A percentile compares a stretch with the other conserved stretches of the same genome.
Evolutionary conservation across 202 grass and related monocot species (phyloP).

Genomic region (Schoenoplectus tabernaemontani): DNA sequence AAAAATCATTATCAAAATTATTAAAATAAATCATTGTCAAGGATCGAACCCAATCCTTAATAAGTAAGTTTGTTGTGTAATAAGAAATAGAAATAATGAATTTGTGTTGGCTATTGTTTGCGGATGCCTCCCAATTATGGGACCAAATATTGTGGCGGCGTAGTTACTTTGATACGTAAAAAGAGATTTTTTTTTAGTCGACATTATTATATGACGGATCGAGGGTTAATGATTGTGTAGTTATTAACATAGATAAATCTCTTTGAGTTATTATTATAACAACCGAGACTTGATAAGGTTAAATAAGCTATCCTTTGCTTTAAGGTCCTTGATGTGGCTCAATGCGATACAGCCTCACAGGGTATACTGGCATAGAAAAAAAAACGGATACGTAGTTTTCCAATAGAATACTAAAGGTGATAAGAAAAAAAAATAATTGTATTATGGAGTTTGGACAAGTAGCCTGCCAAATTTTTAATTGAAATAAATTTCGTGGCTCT

Average conservation of each 20-base stretch:
- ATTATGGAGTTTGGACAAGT: too few species aligned
- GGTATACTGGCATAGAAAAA: neutral
- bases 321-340: neutral
- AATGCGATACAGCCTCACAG: neutral
- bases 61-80: neutral
- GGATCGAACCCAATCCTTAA: too few species aligned
- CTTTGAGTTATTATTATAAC: neutral
- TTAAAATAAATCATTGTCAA: too few species aligned
- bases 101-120: neutral
- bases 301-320: neutral
- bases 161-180: neutral
- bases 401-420: neutral
- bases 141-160: constrained; percentile 4
- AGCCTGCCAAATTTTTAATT: too few species aligned
- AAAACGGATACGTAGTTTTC: neutral
- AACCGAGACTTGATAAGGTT: constrained; percentile 1
- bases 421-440: neutral
- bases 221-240: neutral
- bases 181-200: neutral
- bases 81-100: neutral
- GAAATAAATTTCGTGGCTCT: neutral
- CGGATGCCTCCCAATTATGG: neutral
- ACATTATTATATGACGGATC: neutral
- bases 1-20: too few species aligned
- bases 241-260: neutral